These are phyloP conservation scores for Spencermartinsiella ligniputridi DNA, from an alignment of 1,139 yeast species.

Conservation along the genomic window DNA sequence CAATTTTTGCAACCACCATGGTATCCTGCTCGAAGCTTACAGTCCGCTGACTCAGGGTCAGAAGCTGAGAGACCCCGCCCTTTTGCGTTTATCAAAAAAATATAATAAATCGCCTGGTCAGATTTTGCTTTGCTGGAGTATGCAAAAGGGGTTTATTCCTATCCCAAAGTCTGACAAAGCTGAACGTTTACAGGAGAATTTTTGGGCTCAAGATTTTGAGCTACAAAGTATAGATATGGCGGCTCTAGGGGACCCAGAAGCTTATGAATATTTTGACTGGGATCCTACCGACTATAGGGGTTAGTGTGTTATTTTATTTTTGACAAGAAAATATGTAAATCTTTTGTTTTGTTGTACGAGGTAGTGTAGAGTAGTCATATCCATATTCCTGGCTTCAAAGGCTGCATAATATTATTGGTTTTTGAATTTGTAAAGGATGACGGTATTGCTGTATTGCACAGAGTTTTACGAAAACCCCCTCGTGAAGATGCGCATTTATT, in stretches of 20 bases:
- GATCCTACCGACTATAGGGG: constrained; percentile 20
- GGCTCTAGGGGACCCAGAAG: constrained; percentile 17
- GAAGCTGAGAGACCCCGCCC: constrained; percentile 48
- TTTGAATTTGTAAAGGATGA: too few relatives aligned
- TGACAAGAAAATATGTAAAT: too few relatives aligned
- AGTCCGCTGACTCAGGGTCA: constrained; percentile 66
- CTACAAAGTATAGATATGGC: constrained; percentile 14
- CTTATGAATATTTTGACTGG: constrained; percentile 20
- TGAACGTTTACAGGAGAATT: constrained; percentile 44
- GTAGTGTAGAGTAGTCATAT: too few relatives aligned
- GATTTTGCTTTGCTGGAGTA: constrained; percentile 42
- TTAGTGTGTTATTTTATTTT: too few relatives aligned
- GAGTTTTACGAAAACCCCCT: too few relatives aligned
- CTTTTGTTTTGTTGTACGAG: too few relatives aligned
- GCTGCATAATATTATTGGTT: too few relatives aligned
- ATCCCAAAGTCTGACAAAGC: constrained; percentile 62
- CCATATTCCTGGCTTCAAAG: too few relatives aligned
- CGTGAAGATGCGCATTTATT: too few relatives aligned
- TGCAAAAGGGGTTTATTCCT: constrained; percentile 47
- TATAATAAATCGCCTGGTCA: constrained; percentile 41
- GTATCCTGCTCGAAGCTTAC: constrained; percentile 61
- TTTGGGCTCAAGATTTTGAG: constrained; percentile 47
- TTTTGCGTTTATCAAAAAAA: constrained; percentile 38
- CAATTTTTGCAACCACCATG: constrained; percentile 47
- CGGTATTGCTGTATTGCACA: too few relatives aligned